These are phyloP conservation scores for Coniochaeta prunicola DNA, from an alignment of 2,329 filamentous ascomycete genomes.

Conservation along the genomic window DNA sequence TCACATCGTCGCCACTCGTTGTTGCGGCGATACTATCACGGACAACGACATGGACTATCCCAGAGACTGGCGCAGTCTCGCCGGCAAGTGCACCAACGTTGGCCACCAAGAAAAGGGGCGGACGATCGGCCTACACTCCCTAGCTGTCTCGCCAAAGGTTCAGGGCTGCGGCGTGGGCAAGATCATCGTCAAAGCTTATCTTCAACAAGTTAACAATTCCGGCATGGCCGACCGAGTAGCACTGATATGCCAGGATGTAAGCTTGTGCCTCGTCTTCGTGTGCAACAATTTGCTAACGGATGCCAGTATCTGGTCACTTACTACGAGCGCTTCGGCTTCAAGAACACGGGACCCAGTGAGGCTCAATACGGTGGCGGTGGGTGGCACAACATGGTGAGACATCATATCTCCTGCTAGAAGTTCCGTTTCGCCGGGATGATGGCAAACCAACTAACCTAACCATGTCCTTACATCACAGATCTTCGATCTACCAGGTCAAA, in stretches of 20 bases:
- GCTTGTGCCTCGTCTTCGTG: constrained; percentile 13
- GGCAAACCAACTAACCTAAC: not conserved
- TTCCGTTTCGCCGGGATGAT: not conserved
- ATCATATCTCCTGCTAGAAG: not conserved
- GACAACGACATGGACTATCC: constrained; percentile 74
- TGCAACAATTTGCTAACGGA: not conserved
- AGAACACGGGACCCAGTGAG: constrained; percentile 58
- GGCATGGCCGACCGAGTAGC: constrained; percentile 65
- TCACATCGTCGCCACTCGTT: constrained; percentile 71
- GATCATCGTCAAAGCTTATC: constrained; percentile 66
- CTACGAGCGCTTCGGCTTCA: constrained; percentile 72
- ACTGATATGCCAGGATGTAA: constrained; percentile 66
- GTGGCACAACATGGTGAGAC: constrained; percentile 73
- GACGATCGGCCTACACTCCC: constrained; percentile 74
- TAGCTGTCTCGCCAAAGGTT: constrained; percentile 70
- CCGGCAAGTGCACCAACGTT: constrained; percentile 32
- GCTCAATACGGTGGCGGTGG: constrained; percentile 69
- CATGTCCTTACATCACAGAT: constrained; percentile 7
- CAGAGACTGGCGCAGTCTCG: constrained; percentile 49
- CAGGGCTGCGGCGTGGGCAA: constrained; percentile 69
- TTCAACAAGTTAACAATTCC: constrained; percentile 66
- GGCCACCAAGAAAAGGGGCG: constrained; percentile 69
- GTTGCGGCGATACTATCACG: constrained; percentile 53
- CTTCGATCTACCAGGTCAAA: constrained; percentile 14
- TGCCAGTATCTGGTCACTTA: constrained; percentile 58